Percentiles rank a stretch among this genome's conserved stretches.
phyloP scores from a whole-genome alignment of 2,329 filamentous ascomycete genomes.

The Monascus ruber region DNA sequence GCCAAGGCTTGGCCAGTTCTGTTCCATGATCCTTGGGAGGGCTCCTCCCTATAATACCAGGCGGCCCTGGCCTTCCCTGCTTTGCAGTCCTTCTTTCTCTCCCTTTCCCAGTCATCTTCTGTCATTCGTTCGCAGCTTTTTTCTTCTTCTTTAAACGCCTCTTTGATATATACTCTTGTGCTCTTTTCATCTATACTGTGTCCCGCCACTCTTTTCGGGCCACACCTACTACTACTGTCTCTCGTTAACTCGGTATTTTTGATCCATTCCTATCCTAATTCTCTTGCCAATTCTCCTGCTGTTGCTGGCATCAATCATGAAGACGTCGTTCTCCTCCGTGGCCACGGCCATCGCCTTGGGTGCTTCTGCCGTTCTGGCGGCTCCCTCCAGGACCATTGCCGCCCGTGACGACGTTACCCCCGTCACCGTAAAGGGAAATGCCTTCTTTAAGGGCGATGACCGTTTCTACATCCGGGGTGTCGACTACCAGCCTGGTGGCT shows the following conservation, averaged over 20 bases:
- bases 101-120: too few species aligned
- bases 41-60: too few species aligned
- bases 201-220: too few species aligned
- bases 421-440: slow-evolving; percentile 53
- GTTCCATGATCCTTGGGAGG: too few species aligned
- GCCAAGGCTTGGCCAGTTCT: too few species aligned
- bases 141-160: too few species aligned
- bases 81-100: too few species aligned
- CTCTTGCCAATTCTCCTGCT: not conserved
- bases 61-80: too few species aligned
- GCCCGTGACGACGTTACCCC: slow-evolving; percentile 39
- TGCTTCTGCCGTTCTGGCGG: slow-evolving; percentile 36
- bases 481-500: slow-evolving; percentile 57
- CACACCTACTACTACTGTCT: not conserved
- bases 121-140: too few species aligned
- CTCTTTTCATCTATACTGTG: too few species aligned
- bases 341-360: slow-evolving; percentile 37
- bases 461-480: slow-evolving; percentile 44
- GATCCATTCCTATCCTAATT: not conserved
- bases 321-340: slow-evolving; percentile 37
- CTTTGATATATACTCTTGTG: too few species aligned
- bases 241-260: not conserved
- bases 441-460: slow-evolving; percentile 52
- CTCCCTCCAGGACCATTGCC: slow-evolving; percentile 21
- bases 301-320: slow-evolving; percentile 35